phyloP scores from a whole-genome alignment of 192 early-diverging fungal genomes.

The Haplosporangium gracile region DNA sequence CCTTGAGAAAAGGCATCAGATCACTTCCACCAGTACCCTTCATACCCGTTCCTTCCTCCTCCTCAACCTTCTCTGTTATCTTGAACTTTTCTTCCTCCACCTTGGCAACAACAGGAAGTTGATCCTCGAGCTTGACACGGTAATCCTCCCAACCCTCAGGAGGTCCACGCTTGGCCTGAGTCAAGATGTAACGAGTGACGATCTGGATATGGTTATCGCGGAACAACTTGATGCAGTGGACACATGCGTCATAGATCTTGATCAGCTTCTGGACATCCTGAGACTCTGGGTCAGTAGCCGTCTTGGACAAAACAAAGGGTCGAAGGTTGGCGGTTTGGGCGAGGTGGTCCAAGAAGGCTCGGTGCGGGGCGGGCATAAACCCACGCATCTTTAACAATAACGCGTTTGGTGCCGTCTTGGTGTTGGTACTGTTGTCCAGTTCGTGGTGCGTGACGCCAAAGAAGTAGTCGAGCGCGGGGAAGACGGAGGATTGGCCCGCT shows the following conservation, averaged over 20 bases:
- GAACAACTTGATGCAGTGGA: constrained; percentile 87
- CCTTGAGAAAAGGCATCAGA: constrained; percentile 87
- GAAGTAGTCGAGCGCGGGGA: constrained; percentile 89
- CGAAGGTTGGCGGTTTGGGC: constrained; percentile 72
- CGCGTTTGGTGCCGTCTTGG: constrained; percentile 67
- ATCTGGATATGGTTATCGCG: constrained; percentile 92
- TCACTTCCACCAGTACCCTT: constrained; percentile 88
- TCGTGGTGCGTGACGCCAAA: constrained; percentile 89
- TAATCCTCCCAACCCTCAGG: constrained; percentile 50
- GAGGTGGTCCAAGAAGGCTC: constrained; percentile 84
- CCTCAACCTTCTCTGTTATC: not conserved
- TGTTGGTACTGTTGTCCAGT: not conserved
- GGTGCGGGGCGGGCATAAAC: constrained; percentile 90
- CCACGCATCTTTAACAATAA: constrained; percentile 83
- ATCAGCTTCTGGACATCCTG: constrained; percentile 22
- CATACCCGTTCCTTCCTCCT: constrained; percentile 40
- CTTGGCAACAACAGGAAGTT: not conserved
- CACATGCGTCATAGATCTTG: constrained; percentile 81
- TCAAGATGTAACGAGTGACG: constrained; percentile 92
- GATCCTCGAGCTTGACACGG: constrained; percentile 20
- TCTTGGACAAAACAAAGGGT: constrained; percentile 65
- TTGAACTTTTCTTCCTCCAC: not conserved
- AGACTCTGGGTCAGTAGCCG: not conserved
- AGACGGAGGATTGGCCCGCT: constrained; percentile 90
- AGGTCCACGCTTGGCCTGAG: constrained; percentile 74